These are phyloP conservation scores for Colletotrichum lentis DNA, from an alignment of 2,329 filamentous ascomycete genomes.

Conservation along the genomic window DNA sequence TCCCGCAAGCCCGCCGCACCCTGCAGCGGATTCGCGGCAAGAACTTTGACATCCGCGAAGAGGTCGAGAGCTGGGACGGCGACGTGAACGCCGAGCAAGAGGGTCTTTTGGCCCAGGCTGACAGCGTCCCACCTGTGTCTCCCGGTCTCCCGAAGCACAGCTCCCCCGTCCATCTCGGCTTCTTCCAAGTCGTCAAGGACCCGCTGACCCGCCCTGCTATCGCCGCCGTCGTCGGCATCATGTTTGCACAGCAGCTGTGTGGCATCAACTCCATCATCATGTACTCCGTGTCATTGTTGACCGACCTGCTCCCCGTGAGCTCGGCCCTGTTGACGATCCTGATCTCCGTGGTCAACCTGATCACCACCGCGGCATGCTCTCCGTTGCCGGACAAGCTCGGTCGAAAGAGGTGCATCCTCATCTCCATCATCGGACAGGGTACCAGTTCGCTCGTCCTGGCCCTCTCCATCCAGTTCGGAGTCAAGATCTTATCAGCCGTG, in stretches of 20 bases:
- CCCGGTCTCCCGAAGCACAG: conserved; percentile 40
- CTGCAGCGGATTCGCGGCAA: conserved; percentile 80
- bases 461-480: conserved; percentile 76
- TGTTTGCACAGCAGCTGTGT: conserved; percentile 91
- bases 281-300: conserved; percentile 93
- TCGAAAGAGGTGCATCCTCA: conserved; percentile 82
- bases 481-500: conserved; percentile 80
- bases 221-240: conserved; percentile 85
- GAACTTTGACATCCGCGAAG: conserved; percentile 73
- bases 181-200: conserved; percentile 72
- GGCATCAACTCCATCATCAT: conserved; percentile 98
- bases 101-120: conserved; percentile 63
- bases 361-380: conserved; percentile 82
- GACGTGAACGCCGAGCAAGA: conserved; percentile 69
- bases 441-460: conserved; percentile 79
- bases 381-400: conserved; percentile 88
- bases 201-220: conserved; percentile 76
- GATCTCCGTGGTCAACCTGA: conserved; percentile 85
- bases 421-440: conserved; percentile 87
- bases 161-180: conserved; percentile 59
- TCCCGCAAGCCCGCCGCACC: conserved; percentile 68
- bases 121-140: conserved; percentile 39
- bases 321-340: conserved; percentile 86
- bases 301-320: conserved; percentile 79
- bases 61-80: conserved; percentile 70